Percentiles rank a stretch among this genome's conserved stretches.
Conservation (phyloP, 2,329 filamentous ascomycete species). For the Teratosphaeriaceae sp. region DNA sequence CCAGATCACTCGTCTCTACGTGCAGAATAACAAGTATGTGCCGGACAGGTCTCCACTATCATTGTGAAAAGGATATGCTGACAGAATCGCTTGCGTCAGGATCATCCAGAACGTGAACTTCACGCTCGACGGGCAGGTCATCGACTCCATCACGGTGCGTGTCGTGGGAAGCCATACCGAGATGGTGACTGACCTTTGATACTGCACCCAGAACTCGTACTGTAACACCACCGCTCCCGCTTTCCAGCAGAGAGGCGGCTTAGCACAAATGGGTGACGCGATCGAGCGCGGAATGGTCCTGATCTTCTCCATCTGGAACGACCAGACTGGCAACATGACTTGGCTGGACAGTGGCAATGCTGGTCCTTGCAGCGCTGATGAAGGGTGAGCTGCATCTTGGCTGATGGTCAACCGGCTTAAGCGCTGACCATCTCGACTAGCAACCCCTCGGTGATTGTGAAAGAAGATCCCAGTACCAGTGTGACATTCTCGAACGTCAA, state of each 20-base stretch:
- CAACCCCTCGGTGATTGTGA: constrained; percentile 43
- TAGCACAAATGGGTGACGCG: constrained; percentile 49
- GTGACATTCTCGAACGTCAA: constrained; percentile 53
- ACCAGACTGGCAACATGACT: constrained; percentile 46
- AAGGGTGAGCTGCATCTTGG: neutral
- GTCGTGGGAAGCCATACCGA: neutral
- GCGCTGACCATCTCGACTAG: constrained; percentile 43
- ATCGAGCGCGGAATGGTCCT: constrained; percentile 56
- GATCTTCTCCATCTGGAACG: constrained; percentile 59
- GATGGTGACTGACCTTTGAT: neutral
- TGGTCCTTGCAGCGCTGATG: constrained; percentile 42
- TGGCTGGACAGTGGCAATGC: constrained; percentile 58
- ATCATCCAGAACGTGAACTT: constrained; percentile 50
- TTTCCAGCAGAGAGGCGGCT: constrained; percentile 51
- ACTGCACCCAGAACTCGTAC: constrained; percentile 37
- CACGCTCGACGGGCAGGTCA: constrained; percentile 35
- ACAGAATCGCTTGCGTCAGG: too few relatives aligned
- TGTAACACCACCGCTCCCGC: constrained; percentile 39
- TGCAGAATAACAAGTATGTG: too few relatives aligned
- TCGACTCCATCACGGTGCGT: constrained; percentile 47
- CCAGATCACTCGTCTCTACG: constrained; percentile 59
- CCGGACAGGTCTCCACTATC: too few relatives aligned
- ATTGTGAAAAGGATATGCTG: too few relatives aligned
- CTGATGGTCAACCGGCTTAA: neutral
- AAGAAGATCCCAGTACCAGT: constrained; percentile 43